These are phyloP conservation scores for Schoenoplectus triqueter DNA, from an alignment of 202 grass and related monocot genomes.

Conservation along the genomic window DNA sequence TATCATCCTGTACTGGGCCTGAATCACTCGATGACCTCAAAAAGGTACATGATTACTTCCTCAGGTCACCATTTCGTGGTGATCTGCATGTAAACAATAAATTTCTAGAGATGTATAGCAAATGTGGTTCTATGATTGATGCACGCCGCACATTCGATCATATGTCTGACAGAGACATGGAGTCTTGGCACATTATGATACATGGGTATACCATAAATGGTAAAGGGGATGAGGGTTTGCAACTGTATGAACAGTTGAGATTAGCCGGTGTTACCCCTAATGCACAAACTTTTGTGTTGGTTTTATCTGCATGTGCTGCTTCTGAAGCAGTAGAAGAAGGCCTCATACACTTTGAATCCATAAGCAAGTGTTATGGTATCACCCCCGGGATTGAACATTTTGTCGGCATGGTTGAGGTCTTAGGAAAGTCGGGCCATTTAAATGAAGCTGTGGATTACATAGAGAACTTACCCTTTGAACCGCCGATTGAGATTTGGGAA, in stretches of 20 bases:
- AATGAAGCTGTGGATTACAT: constrained; percentile 82
- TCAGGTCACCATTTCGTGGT: constrained; percentile 80
- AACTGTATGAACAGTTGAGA: constrained; percentile 83
- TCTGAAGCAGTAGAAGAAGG: constrained; percentile 91
- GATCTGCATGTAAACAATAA: constrained; percentile 79
- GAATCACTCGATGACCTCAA: constrained; percentile 80
- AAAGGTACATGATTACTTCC: constrained; percentile 92
- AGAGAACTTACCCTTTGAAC: constrained; percentile 88
- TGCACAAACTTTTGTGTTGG: constrained; percentile 55
- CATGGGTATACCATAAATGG: constrained; percentile 68
- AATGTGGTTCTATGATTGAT: constrained; percentile 65
- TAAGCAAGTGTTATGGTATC: constrained; percentile 69
- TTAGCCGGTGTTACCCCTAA: constrained; percentile 48
- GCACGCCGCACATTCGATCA: constrained; percentile 89
- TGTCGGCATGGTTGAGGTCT: constrained; percentile 70
- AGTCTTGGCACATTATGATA: constrained; percentile 92
- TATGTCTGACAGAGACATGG: constrained; percentile 87
- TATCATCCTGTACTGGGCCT: constrained; percentile 54
- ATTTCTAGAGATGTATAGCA: constrained; percentile 76
- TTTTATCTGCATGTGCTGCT: constrained; percentile 79
- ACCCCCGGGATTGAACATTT: constrained; percentile 75
- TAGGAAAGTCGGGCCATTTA: constrained; percentile 88
- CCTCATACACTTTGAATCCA: constrained; percentile 84
- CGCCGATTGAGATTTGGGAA: constrained; percentile 65
- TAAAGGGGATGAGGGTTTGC: constrained; percentile 69